phyloP scores from a whole-genome alignment of 176 grass and related monocot species.

The Rhynchospora pubera region DNA sequence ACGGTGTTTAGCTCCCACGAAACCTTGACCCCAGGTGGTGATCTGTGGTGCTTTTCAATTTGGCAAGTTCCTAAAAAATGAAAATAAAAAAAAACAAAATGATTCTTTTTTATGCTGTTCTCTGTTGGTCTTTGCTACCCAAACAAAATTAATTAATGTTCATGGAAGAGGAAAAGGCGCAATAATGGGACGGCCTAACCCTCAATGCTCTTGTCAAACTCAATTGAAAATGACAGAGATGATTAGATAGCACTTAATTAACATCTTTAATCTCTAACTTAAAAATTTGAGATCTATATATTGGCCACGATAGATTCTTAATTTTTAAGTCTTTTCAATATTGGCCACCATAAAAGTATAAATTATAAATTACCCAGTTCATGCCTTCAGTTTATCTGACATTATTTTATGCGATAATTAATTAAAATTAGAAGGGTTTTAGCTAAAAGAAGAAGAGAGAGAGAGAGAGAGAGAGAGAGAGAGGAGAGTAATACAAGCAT shows the following conservation, averaged over 20 bases:
- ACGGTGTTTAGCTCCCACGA: neutral
- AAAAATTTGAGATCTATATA: neutral
- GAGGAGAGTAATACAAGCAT: neutral
- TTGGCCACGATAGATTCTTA: neutral
- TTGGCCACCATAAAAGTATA: neutral
- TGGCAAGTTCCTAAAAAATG: neutral
- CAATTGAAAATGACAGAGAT: neutral
- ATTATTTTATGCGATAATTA: neutral
- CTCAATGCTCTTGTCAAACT: conserved; percentile 18
- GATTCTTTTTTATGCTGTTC: neutral
- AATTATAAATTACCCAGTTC: neutral
- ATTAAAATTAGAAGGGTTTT: neutral
- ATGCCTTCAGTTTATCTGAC: neutral
- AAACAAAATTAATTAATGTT: too few relatives aligned
- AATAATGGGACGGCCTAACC: neutral
- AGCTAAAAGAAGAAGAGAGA: too few relatives aligned
- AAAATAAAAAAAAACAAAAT: neutral
- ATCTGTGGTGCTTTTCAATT: neutral
- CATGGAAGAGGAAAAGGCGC: neutral
- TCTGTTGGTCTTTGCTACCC: neutral
- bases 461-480: too few relatives aligned
- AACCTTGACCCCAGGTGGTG: neutral
- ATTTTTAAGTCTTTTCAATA: neutral
- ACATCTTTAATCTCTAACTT: neutral
- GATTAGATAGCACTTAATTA: neutral